These are phyloP conservation scores for Dendrobium nobile DNA, from an alignment of 106 monocot genomes.

Conservation along the genomic window DNA sequence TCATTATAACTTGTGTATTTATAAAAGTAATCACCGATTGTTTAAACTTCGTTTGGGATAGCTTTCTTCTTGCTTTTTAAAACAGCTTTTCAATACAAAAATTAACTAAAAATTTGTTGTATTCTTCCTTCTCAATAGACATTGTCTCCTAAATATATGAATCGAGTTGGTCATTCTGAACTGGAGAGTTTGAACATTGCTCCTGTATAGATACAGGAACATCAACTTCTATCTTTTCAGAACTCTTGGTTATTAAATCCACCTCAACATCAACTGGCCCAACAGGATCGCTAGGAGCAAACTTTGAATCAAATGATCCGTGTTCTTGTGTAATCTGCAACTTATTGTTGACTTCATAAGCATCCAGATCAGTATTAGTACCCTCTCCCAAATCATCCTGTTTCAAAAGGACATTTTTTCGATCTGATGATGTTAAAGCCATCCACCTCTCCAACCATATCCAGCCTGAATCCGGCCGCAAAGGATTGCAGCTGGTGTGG, in stretches of 20 bases:
- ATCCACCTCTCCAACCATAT: constrained; percentile 90
- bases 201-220: too few species aligned
- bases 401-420: constrained; percentile 3
- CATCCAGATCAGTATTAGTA: neutral
- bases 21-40: too few species aligned
- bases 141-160: constrained; percentile 13
- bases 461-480: constrained; percentile 61
- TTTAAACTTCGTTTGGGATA: too few species aligned
- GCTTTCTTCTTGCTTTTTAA: too few species aligned
- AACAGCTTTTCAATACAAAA: too few species aligned
- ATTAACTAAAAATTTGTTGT: too few species aligned
- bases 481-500: constrained; percentile 50
- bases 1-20: too few species aligned
- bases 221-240: constrained; percentile 16
- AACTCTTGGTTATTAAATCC: constrained; percentile 2
- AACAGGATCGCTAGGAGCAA: neutral
- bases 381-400: constrained; percentile 4
- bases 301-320: constrained; percentile 3
- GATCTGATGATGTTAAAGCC: constrained; percentile 36
- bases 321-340: neutral
- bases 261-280: constrained; percentile 11
- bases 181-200: constrained; percentile 6
- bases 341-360: constrained; percentile 2
- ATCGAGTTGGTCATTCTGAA: constrained; percentile 21
- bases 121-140: neutral